Evolutionary conservation across 768 basidiomycete genomes (phyloP), one percentile per base, ranked within the genome.

Genomic region (Suillus ampliporus): DNA sequence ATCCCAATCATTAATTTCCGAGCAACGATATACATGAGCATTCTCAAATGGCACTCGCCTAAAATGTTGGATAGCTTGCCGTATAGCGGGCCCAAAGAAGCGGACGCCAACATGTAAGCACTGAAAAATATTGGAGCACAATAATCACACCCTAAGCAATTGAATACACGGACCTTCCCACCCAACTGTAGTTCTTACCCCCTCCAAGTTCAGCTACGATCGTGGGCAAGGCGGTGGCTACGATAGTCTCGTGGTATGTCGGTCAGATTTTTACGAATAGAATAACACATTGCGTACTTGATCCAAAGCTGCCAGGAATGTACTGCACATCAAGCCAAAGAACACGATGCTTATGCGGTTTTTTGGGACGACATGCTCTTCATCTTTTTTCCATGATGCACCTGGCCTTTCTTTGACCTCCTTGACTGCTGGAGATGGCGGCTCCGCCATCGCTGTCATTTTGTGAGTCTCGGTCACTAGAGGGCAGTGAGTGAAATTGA

Each of bases 171-270:
- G 57, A 80, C 80, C 75, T 82, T 47, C 82, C 80, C 10, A 85
- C 81, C 84, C 83, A 85, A 15, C 80, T 76, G 63, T 85, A 84
- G 8, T 80, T 78, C 19, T 74, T 76, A 1, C 78, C 79, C 4
- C 80, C 81, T 19, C 81, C 79, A 1, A 85, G 71, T 43, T 81
- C 74, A 3, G 72, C 72, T 8, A 81, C 80, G 35, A 84, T 84
- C 1, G 83, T 84, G 2, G 84, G 84, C 15, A 85, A 69, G 5
- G 84, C 83, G 14, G 82, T 84, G 0, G 82, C 74, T 4, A 83
- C 81, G 53, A 82, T 80, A 9, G 79, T 81, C 80, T 82, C 23
- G 23, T 4, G 17, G 11, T 56, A 7, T 40, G 23, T 13, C 5
- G 23, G 9, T 28, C 23, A 19, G 10, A 26, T 19, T 26, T 26